Evolutionary conservation across 2,329 filamentous ascomycete species (phyloP), one percentile per base, ranked within the genome.

Genomic region (Chalaropsis ovoidea): DNA sequence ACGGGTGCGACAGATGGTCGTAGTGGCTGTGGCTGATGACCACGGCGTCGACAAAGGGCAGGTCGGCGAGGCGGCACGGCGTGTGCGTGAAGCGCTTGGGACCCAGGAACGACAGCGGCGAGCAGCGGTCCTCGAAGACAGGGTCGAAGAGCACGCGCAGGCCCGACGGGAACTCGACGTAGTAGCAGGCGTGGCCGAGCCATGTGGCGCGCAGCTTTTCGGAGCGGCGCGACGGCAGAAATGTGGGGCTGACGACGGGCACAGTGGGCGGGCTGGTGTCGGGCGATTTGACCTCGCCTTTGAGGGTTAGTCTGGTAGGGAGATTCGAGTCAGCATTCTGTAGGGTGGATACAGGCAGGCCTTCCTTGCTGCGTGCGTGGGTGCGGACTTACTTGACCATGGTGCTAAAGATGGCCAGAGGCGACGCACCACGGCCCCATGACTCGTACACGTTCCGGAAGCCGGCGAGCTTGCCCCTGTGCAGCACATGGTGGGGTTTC

Each of bases 181-280:
- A 92, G 77, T 91, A 96, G 77, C 91, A 96, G 2, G 93, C 92
- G 74, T 97, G 93, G 43, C 93, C 93, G 1, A 97, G 84, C 93
- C 93, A 96, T 49, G 93, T 97, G 42, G 92, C 89, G 64, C 91
- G 85, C 27, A 97, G 81, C 49, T 82, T 79, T 19, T 75, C 71
- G 52, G 22, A n/a, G 10, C 47, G 19, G 65, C 89, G 83, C 15
- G 77, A 77, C 0, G 83, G 75, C 10, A 89, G 79, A 74, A 93
- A 93, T 3, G 78, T 72, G 0, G 90, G 89, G 68, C 81, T 82
- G 65, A 80, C 81, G 19, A 93, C 83, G 2, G 82, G 77, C 11
- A 94, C 84, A 0, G 85, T 85, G 10, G 86, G 83, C 27, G 82
- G 81, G 10, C 81, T 81, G 7, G 85, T 86, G 71, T 89, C 80